Base-by-base conservation (phyloP, 2,329 filamentous ascomycete genomes). In the Stachybotrys elegans region DNA sequence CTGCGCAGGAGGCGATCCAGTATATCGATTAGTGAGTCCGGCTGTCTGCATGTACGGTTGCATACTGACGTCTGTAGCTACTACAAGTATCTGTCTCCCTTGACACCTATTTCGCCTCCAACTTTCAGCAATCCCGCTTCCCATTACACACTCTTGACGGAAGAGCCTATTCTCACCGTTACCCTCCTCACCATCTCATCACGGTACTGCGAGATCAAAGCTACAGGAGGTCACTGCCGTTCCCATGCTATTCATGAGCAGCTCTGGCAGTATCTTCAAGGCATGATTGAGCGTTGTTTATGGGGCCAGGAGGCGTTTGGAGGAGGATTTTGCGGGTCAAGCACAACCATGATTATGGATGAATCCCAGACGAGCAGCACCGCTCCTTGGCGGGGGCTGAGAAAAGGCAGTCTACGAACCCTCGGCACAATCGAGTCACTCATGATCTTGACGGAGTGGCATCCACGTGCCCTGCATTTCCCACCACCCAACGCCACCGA, bases 261-360 rank as follows among this genome's bases (percentile, higher is more conserved):
- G 63, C 78, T 97, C 5, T 98, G 93, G 93, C 88, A 83, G 22
- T 95, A 96, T 59, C 77, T 97, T 22, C 84, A 91, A 42, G 87
- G 89, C 46, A 96, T 97, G 87, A 93, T 97, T 52, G 89, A 95
- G 64, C 82, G 92, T 25, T 86, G 95, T 52, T 83, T 97, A 29
- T 97, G 90, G 86, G 93, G 91, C 8, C 92, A 96, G 60, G 92
- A 97, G 63, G 89, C 94, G 42, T 96, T 96, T 58, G 92, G 90
- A 22, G 88, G 88, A 21, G 89, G 88, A 14, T 90, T 92, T 61
- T 88, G 85, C 57, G 85, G 86, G 42, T 86, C 84, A 3, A 85
- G 84, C 13, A 51, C 56, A 19, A 77, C 76, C n/a, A n/a, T 22
- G 20, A 22, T 22, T 35, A 76, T 65, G 29, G 76, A 78, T 39